phyloP scores from a whole-genome alignment of 1,284 basidiomycete genomes.

The Porogramme epimiltina region DNA sequence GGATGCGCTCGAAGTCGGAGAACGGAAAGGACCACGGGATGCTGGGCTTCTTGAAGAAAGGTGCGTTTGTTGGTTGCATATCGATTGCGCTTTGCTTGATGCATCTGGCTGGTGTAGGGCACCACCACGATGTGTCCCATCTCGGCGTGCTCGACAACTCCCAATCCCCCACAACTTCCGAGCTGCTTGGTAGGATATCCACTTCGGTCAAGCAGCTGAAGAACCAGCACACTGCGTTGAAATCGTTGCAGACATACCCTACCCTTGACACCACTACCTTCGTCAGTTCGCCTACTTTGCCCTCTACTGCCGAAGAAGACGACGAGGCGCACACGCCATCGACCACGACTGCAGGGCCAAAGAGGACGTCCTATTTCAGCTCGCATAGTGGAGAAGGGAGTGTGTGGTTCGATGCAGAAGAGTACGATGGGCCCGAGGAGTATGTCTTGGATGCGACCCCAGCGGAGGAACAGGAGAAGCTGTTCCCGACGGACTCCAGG shows the following conservation, averaged over 20 bases:
- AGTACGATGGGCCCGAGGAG: constrained; percentile 65
- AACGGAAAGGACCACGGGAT: constrained; percentile 31
- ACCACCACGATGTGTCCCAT: constrained; percentile 21
- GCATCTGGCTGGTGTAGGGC: constrained; percentile 11
- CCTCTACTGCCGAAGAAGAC: constrained; percentile 54
- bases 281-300: constrained; percentile 42
- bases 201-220: constrained; percentile 55
- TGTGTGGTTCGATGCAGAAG: constrained; percentile 75
- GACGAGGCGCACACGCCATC: constrained; percentile 34
- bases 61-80: constrained; percentile 18
- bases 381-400: constrained; percentile 54
- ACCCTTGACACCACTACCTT: constrained; percentile 36
- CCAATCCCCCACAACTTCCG: constrained; percentile 12
- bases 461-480: constrained; percentile 45
- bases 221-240: constrained; percentile 57
- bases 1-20: constrained; percentile 21
- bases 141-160: constrained; percentile 10
- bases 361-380: constrained; percentile 54
- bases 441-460: constrained; percentile 58
- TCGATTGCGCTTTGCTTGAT: background rate
- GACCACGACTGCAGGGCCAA: constrained; percentile 38
- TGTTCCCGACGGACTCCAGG: constrained; percentile 36
- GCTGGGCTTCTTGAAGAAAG: constrained; percentile 33
- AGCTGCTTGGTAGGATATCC: constrained; percentile 42
- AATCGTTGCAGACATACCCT: constrained; percentile 42